phyloP scores from a whole-genome alignment of 176 grass and related monocot species.

The Typha latifolia region DNA sequence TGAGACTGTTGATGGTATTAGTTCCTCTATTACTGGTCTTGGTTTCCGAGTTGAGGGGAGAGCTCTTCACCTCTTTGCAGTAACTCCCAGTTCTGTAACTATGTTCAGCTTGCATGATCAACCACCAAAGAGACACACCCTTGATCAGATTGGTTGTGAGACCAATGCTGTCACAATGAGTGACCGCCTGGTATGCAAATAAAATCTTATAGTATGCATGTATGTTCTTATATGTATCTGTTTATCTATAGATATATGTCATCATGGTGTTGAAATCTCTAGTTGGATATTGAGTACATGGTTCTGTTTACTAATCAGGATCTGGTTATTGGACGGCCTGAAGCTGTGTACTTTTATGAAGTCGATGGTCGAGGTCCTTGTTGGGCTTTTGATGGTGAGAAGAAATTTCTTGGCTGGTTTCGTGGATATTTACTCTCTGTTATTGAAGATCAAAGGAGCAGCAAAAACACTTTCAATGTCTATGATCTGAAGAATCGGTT shows the following conservation, averaged over 20 bases:
- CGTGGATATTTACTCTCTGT: conserved; percentile 85
- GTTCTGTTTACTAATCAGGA: conserved; percentile 45
- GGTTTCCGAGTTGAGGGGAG: conserved; percentile 70
- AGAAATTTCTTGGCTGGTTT: conserved; percentile 94
- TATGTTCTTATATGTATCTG: background rate
- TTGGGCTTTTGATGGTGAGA: conserved; percentile 97
- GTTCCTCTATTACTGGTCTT: conserved; percentile 58
- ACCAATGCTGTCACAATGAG: conserved; percentile 75
- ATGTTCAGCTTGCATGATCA: conserved; percentile 85
- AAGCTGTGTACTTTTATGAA: conserved; percentile 98
- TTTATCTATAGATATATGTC: background rate
- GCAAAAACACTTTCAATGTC: conserved; percentile 61
- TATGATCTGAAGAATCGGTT: conserved; percentile 94
- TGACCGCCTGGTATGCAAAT: conserved; percentile 64
- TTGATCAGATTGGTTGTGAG: conserved; percentile 80
- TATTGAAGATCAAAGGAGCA: conserved; percentile 73
- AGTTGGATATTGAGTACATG: conserved; percentile 1
- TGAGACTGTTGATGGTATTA: conserved; percentile 38
- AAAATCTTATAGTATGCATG: background rate
- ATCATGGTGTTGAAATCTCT: conserved; percentile 5
- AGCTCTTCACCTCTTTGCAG: conserved; percentile 73
- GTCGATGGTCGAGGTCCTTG: conserved; percentile 91
- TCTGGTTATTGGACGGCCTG: conserved; percentile 76
- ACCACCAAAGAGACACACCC: conserved; percentile 65
- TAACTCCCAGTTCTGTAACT: conserved; percentile 61